Percentiles rank a stretch among this genome's conserved stretches.
phyloP scores from a whole-genome alignment of 441 rosid genomes.

The Macaranga tanarius region DNA sequence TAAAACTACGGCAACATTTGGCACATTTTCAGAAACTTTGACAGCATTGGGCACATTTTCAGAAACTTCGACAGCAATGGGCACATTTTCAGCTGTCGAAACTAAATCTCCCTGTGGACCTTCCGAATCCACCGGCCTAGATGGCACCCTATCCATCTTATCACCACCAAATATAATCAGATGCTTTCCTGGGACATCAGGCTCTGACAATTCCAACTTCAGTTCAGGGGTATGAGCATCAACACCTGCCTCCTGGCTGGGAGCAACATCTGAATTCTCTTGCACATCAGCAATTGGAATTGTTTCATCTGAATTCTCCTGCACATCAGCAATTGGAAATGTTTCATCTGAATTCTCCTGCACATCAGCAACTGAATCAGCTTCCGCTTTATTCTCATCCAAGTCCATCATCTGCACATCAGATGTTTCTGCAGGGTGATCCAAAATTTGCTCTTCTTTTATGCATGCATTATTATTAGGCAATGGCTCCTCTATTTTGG shows the following conservation, averaged over 20 bases:
- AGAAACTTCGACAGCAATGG: constrained; percentile 18
- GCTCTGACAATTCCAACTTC: constrained; percentile 24
- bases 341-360: constrained; percentile 28
- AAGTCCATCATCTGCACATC: constrained; percentile 21
- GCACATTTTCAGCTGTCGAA: constrained; percentile 18
- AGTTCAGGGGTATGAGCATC: constrained; percentile 8
- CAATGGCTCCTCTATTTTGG: constrained; percentile 31
- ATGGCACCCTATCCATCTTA: constrained; percentile 29
- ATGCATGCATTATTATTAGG: constrained; percentile 24
- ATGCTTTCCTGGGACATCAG: constrained; percentile 27
- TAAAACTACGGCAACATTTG: constrained; percentile 20
- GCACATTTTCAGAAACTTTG: constrained; percentile 16
- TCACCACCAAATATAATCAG: constrained; percentile 21
- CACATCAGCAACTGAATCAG: constrained; percentile 20
- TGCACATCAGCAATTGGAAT: constrained; percentile 20
- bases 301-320: constrained; percentile 28
- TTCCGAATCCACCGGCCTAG: constrained; percentile 27
- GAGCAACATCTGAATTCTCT: constrained; percentile 27
- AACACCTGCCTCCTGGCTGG: constrained; percentile 16
- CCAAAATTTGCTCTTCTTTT: constrained; percentile 25
- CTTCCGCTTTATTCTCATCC: constrained; percentile 36
- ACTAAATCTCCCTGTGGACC: constrained; percentile 24
- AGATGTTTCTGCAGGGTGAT: constrained; percentile 30
- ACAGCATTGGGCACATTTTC: no score
- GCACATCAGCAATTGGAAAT: constrained; percentile 20